phyloP scores from a whole-genome alignment of 2,329 filamentous ascomycete species.

The Apiospora arundinis region DNA sequence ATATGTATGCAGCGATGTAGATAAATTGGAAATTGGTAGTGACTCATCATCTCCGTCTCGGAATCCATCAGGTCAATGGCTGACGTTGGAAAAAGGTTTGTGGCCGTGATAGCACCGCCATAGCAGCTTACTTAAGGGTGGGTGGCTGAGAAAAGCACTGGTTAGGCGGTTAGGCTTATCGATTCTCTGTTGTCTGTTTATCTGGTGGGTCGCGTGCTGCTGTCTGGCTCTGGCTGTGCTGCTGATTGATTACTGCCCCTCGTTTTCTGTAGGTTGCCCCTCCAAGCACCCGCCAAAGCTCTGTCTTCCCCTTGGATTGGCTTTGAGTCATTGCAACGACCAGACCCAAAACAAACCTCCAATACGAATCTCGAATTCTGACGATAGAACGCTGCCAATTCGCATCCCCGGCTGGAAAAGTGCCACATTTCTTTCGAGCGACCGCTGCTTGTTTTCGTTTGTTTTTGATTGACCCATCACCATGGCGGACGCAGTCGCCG shows the following conservation, averaged over 20 bases:
- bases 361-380: not conserved
- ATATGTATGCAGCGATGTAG: too few relatives aligned
- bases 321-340: not conserved
- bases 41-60: too few relatives aligned
- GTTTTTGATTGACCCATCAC: not conserved
- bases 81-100: not conserved
- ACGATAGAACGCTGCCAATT: not conserved
- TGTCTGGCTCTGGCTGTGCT: not conserved
- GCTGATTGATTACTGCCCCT: not conserved
- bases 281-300: not conserved
- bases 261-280: not conserved
- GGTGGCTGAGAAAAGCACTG: not conserved
- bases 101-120: constrained; percentile 4
- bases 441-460: not conserved
- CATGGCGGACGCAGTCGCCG: constrained; percentile 19
- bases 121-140: not conserved
- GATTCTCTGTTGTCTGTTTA: too few relatives aligned
- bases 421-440: not conserved
- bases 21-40: too few relatives aligned
- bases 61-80: too few relatives aligned
- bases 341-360: not conserved
- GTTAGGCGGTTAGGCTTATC: too few relatives aligned
- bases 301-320: not conserved
- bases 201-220: too few relatives aligned
- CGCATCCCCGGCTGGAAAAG: not conserved